phyloP scores from a whole-genome alignment of 345 rosid genomes.

The Eucalyptus erythrocorys region DNA sequence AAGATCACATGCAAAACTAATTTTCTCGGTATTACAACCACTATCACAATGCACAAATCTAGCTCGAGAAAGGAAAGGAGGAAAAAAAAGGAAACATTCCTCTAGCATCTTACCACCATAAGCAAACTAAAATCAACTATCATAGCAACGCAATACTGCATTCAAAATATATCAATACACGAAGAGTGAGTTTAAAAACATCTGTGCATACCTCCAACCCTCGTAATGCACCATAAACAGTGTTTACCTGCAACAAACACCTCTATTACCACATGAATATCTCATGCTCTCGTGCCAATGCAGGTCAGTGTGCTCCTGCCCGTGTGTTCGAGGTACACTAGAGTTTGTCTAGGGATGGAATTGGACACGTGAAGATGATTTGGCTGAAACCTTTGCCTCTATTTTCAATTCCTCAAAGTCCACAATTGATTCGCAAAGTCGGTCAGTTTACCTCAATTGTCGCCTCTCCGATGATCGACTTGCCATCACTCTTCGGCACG shows the following conservation, averaged over 20 bases:
- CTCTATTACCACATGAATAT: background rate
- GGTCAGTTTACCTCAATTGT: too few relatives aligned
- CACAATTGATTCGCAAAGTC: too few relatives aligned
- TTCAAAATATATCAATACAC: background rate
- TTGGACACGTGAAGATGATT: too few relatives aligned
- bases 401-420: too few relatives aligned
- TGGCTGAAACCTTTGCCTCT: too few relatives aligned
- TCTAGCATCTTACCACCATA: background rate
- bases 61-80: background rate
- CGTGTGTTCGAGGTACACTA: too few relatives aligned
- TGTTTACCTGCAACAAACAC: constrained; percentile 53
- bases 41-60: background rate
- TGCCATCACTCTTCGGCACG: constrained; percentile 34
- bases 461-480: too few relatives aligned
- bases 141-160: background rate
- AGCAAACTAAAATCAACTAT: background rate
- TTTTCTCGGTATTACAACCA: background rate
- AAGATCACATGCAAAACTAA: background rate
- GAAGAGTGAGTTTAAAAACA: background rate
- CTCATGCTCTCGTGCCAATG: too few relatives aligned
- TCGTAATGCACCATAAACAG: constrained; percentile 77
- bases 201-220: constrained; percentile 67
- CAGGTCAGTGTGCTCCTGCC: too few relatives aligned
- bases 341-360: too few relatives aligned
- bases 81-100: background rate